Conservation (phyloP, 2,329 filamentous ascomycete genomes). For the Curvularia sp. region DNA sequence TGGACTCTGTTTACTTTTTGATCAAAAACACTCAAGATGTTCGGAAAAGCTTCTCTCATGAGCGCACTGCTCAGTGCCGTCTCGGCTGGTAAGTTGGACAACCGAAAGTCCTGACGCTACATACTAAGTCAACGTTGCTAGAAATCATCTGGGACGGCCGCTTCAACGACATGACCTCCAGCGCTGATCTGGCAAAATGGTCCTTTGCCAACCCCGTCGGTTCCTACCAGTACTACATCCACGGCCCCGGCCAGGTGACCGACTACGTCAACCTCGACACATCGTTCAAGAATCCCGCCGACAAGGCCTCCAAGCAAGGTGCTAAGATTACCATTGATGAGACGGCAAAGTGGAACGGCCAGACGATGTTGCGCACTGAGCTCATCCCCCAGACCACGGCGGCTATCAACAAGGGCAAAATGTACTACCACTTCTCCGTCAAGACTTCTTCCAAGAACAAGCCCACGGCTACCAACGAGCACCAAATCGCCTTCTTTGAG, state of each 20-base stretch:
- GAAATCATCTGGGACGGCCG: constrained; percentile 69
- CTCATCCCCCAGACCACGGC: constrained; percentile 74
- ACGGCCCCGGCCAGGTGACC: constrained; percentile 65
- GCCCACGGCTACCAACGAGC: constrained; percentile 68
- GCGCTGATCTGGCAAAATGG: constrained; percentile 66
- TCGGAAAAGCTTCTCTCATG: constrained; percentile 41
- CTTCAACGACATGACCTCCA: constrained; percentile 66
- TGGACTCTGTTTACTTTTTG: constrained; percentile 32
- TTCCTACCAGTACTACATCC: constrained; percentile 79
- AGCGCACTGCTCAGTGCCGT: constrained; percentile 44
- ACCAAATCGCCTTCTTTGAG: constrained; percentile 71
- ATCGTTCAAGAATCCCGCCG: constrained; percentile 70
- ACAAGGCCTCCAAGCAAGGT: constrained; percentile 67
- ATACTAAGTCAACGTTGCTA: constrained; percentile 44
- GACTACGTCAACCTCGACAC: constrained; percentile 69
- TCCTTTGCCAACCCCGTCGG: constrained; percentile 71
- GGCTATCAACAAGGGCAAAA: constrained; percentile 68
- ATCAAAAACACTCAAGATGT: constrained; percentile 36
- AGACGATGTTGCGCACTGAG: constrained; percentile 74
- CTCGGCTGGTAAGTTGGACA: constrained; percentile 35
- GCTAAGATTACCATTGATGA: constrained; percentile 72
- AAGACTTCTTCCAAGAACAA: constrained; percentile 66
- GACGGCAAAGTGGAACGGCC: constrained; percentile 74
- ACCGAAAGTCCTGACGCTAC: background rate
- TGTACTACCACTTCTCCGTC: constrained; percentile 77